A percentile compares a stretch with the other conserved stretches of the same genome.
Evolutionary conservation across 169 alveolate genomes (phyloP).

Genomic region (Cryptosporidium sp.): DNA sequence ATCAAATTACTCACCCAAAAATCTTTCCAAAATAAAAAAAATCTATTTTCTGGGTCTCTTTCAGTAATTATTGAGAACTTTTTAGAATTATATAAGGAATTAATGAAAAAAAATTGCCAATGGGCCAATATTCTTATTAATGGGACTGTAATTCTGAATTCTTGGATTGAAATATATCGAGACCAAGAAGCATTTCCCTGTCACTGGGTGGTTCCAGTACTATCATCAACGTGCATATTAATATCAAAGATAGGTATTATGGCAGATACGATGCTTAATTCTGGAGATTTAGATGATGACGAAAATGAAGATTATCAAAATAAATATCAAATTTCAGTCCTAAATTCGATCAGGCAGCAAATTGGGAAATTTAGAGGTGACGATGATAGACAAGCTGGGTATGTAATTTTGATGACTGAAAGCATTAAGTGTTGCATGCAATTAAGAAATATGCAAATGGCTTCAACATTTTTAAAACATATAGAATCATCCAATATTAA

Average conservation of each 20-base stretch:
- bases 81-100: constrained; percentile 39
- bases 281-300: constrained; percentile 56
- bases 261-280: constrained; percentile 45
- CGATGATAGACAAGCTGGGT: constrained; percentile 87
- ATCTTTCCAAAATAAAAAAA: constrained; percentile 18
- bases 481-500: constrained; percentile 85
- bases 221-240: constrained; percentile 30
- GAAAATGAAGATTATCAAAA: constrained; percentile 73
- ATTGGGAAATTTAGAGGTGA: constrained; percentile 88
- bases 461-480: constrained; percentile 87
- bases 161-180: constrained; percentile 71
- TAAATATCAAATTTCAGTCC: constrained; percentile 80
- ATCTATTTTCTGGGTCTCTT: constrained; percentile 14
- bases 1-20: constrained; percentile 53
- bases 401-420: constrained; percentile 85
- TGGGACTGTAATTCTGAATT: constrained; percentile 57
- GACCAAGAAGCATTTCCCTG: constrained; percentile 74
- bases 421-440: constrained; percentile 88
- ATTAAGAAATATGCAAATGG: constrained; percentile 91
- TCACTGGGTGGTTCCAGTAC: constrained; percentile 67
- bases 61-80: constrained; percentile 32
- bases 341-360: constrained; percentile 85
- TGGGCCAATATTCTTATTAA: constrained; percentile 41
- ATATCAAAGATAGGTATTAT: constrained; percentile 51
- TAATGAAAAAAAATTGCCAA: constrained; percentile 47